Conservation (phyloP, 108 stramenopile species). For the Asterionellopsis glacialis region DNA sequence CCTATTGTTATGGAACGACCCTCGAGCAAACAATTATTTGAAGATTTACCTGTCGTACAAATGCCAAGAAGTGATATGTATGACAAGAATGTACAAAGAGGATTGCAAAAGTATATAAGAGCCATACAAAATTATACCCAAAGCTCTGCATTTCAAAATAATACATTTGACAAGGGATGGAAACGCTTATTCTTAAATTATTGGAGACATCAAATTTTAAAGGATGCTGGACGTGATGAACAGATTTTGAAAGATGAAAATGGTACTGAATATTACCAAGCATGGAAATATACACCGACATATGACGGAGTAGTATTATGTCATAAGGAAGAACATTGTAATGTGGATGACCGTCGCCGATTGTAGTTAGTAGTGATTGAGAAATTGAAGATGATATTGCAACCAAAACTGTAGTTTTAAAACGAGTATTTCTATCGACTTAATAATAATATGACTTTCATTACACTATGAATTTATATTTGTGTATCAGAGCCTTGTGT, state of each 20-base stretch:
- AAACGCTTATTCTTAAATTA: slow-evolving; percentile 11
- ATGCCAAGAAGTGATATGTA: background rate
- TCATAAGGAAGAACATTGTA: too few species aligned
- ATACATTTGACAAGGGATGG: slow-evolving; percentile 12
- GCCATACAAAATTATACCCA: slow-evolving; percentile 7
- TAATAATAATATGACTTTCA: too few species aligned
- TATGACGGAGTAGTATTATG: too few species aligned
- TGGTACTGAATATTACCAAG: slow-evolving; percentile 14
- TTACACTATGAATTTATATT: too few species aligned
- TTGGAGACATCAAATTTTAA: slow-evolving; percentile 11
- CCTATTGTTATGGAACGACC: slow-evolving; percentile 10
- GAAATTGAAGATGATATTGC: too few species aligned
- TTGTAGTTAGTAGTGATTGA: too few species aligned
- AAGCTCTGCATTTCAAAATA: slow-evolving; percentile 10
- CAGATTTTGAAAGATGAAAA: slow-evolving; percentile 8
- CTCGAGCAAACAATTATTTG: slow-evolving; percentile 1
- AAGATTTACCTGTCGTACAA: slow-evolving; percentile 9
- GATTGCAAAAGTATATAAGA: slow-evolving; percentile 5
- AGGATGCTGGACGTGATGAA: slow-evolving; percentile 2
- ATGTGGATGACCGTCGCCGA: too few species aligned
- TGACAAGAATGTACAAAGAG: too few species aligned
- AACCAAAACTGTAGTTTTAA: too few species aligned
- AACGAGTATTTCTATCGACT: too few species aligned
- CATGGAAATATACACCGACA: slow-evolving; percentile 6
- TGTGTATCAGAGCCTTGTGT: too few species aligned